Conservation (phyloP, 257 asterid species). For the Capsicum rhomboideum region DNA sequence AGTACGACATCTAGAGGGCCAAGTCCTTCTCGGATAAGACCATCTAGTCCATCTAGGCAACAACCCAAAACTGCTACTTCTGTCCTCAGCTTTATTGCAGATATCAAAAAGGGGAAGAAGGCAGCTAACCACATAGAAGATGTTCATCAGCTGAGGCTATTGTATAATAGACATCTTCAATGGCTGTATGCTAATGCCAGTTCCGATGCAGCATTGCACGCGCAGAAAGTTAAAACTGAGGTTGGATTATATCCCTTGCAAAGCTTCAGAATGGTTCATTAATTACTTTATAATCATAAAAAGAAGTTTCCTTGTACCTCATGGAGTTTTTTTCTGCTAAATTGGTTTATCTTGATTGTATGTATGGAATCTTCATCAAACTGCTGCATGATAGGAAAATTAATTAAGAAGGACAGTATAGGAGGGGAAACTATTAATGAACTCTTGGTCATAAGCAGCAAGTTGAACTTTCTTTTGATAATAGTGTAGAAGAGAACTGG, state of each 20-base stretch:
- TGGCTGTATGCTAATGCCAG: constrained; percentile 81
- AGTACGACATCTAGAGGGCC: constrained; percentile 56
- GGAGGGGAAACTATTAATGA: background rate
- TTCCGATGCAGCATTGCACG: constrained; percentile 34
- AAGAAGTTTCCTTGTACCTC: background rate
- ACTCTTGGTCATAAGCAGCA: background rate
- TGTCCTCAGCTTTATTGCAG: constrained; percentile 72
- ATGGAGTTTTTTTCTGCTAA: background rate
- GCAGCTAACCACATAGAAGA: constrained; percentile 64
- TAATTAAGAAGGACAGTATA: background rate
- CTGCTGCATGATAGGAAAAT: background rate
- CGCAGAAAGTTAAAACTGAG: constrained; percentile 65
- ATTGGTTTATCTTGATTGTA: background rate
- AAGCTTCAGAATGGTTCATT: background rate
- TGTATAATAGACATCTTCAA: constrained; percentile 79
- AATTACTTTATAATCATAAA: background rate
- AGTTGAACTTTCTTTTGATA: background rate
- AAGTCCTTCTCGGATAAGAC: constrained; percentile 65
- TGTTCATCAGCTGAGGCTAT: constrained; percentile 68
- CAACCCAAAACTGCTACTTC: constrained; percentile 54
- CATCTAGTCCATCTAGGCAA: constrained; percentile 74
- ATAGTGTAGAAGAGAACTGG: background rate
- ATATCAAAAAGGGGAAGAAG: constrained; percentile 66
- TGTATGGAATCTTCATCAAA: background rate
- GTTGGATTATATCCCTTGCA: constrained; percentile 27